Percentiles rank a stretch among this genome's conserved stretches.
These are phyloP conservation scores for Lachnellula subtilissima DNA, from an alignment of 2,329 filamentous ascomycete species.

Conservation along the genomic window DNA sequence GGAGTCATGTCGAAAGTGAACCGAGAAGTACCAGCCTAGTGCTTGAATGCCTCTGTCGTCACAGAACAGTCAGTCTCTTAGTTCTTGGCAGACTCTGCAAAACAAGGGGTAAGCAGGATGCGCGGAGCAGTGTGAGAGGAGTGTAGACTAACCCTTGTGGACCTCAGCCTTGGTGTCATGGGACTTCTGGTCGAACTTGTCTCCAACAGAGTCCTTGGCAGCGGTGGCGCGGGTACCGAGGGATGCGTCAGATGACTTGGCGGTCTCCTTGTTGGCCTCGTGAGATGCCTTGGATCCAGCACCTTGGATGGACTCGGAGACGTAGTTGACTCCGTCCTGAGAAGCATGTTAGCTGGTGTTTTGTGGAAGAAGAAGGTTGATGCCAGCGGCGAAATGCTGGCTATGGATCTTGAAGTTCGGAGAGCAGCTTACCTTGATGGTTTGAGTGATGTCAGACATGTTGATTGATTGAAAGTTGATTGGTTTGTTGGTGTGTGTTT, in stretches of 20 bases:
- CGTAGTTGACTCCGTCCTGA: slow-evolving; percentile 51
- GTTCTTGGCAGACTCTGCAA: slow-evolving; percentile 30
- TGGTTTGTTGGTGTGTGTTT: slow-evolving; percentile 13
- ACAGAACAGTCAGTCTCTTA: slow-evolving; percentile 11
- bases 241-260: slow-evolving; percentile 45
- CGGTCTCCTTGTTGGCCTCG: slow-evolving; percentile 54
- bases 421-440: slow-evolving; percentile 27
- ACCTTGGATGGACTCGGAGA: slow-evolving; percentile 50
- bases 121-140: not conserved
- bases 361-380: not conserved
- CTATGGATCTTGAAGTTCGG: not conserved
- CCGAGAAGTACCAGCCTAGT: slow-evolving; percentile 20
- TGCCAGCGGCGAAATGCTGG: slow-evolving; percentile 3
- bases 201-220: slow-evolving; percentile 44
- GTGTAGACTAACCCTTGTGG: slow-evolving; percentile 39
- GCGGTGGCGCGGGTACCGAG: slow-evolving; percentile 44
- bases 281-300: slow-evolving; percentile 45
- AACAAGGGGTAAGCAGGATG: not conserved
- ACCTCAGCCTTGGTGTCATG: slow-evolving; percentile 45
- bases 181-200: slow-evolving; percentile 49
- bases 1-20: not conserved
- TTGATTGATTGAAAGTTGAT: slow-evolving; percentile 18
- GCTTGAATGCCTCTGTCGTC: slow-evolving; percentile 32
- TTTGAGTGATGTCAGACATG: slow-evolving; percentile 13
- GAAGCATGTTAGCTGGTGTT: not conserved